phyloP scores from a whole-genome alignment of 2,329 filamentous ascomycete genomes.

The Diaporthe sp. region DNA sequence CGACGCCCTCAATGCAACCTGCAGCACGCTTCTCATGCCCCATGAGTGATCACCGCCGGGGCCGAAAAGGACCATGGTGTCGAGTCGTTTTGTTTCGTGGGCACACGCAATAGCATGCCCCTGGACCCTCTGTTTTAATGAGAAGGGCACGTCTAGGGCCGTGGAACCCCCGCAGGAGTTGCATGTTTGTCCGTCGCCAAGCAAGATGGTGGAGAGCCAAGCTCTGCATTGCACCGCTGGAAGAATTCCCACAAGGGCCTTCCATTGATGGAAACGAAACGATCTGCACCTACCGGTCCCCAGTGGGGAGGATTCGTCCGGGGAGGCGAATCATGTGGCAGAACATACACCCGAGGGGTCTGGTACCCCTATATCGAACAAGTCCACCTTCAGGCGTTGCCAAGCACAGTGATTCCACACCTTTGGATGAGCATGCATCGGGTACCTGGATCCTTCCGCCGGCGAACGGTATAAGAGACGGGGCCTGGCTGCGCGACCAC shows the following conservation, averaged over 20 bases:
- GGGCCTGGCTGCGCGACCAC: not conserved
- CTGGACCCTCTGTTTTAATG: constrained; percentile 32
- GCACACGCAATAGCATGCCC: constrained; percentile 15
- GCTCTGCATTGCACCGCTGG: constrained; percentile 27
- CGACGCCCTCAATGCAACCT: constrained; percentile 8
- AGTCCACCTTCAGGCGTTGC: constrained; percentile 25
- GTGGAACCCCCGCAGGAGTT: not conserved
- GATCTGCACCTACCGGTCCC: constrained; percentile 15
- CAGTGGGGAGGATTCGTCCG: constrained; percentile 14
- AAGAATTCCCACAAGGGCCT: constrained; percentile 19
- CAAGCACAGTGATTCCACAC: constrained; percentile 18
- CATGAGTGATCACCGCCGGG: not conserved
- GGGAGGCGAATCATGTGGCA: constrained; percentile 20
- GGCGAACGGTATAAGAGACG: constrained; percentile 24
- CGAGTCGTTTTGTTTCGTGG: constrained; percentile 17
- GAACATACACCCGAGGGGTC: not conserved
- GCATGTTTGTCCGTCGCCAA: constrained; percentile 30
- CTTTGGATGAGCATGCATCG: constrained; percentile 20
- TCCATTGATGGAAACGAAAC: constrained; percentile 30
- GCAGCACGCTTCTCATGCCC: not conserved
- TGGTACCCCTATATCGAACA: constrained; percentile 21
- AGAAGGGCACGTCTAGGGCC: not conserved
- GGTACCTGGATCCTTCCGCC: constrained; percentile 9
- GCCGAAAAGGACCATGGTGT: not conserved
- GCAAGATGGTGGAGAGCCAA: constrained; percentile 31